A percentile compares a stretch with the other conserved stretches of the same genome.
Evolutionary conservation across 148 eudicot genomes (phyloP).

Genomic region (Cornus controversa): DNA sequence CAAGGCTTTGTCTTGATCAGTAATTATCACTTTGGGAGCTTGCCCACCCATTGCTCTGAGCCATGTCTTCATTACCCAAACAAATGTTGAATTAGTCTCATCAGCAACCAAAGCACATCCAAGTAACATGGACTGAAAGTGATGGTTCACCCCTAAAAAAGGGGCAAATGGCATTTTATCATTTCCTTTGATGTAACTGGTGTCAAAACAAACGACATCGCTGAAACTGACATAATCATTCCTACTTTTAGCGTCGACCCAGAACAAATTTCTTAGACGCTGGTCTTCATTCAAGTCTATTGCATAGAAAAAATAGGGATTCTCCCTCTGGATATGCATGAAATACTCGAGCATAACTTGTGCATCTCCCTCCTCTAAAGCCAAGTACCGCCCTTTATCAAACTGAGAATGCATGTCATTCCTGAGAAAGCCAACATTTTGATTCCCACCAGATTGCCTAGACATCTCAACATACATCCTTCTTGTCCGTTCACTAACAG

Average conservation of each 20-base stretch:
- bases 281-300: conserved; percentile 77
- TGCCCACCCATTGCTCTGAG: conserved; percentile 81
- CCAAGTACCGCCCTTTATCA: conserved; percentile 67
- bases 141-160: conserved; percentile 92
- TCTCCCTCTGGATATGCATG: conserved; percentile 64
- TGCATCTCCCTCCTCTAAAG: conserved; percentile 68
- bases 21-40: conserved; percentile 74
- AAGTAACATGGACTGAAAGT: conserved; percentile 87
- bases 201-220: conserved; percentile 85
- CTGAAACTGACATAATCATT: conserved; percentile 71
- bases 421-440: conserved; percentile 78
- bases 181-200: conserved; percentile 74
- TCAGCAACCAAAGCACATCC: conserved; percentile 91
- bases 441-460: conserved; percentile 90
- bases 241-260: conserved; percentile 97
- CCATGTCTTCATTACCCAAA: conserved; percentile 91
- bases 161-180: conserved; percentile 85
- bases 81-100: conserved; percentile 58
- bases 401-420: conserved; percentile 57
- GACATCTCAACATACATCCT: conserved; percentile 98
- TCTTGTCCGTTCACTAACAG: conserved; percentile 93
- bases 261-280: conserved; percentile 67
- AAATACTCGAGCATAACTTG: conserved; percentile 68
- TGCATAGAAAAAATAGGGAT: conserved; percentile 91
- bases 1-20: conserved; percentile 66